Evolutionary conservation across 2,329 filamentous ascomycete species (phyloP), one percentile per base, ranked within the genome.

Genomic region (Didymella pinodella): DNA sequence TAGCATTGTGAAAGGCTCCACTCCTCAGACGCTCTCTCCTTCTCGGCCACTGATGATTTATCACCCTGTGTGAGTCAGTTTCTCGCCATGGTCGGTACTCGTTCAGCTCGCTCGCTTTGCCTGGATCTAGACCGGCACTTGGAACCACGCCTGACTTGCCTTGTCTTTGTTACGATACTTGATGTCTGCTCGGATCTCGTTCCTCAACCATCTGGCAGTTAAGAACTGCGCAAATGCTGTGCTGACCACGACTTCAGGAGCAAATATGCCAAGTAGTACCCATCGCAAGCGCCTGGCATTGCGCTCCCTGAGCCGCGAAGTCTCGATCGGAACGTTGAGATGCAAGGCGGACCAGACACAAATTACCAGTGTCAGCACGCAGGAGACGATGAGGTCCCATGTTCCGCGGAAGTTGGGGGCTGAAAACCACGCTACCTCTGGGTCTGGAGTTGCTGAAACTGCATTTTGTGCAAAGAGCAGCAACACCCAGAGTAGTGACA

Each of bases 311-410:
- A 67, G 60, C 12, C 46, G 68, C 8, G 65, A 69, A 4, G 56
- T 32, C 31, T 59, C 56, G 3, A 54, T 51, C 2, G 68, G 63
- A 2, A 71, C 64, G 47, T 71, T 71, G 29, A 70, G 63, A 55
- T 70, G 68, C 26, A 71, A 58, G 2, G 68, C 68, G 14, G 64
- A 65, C 63, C 62, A 71, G 20, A 69, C 65, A 43, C 68, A 69
- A 26, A 71, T 59, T 4, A 62, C 54, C 29, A 71, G 55, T 11
- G 68, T 66, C 41, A 66, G 46, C 12, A 70, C 56, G 34, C 68
- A 71, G 11, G 59, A 63, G 7, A 62, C 48, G 29, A 70, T 59
- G 18, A 70, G 44, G 32, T 68, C 63, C 64, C 59, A 67, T 8
- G 63, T 68, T 12, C 64, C 60, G 20, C 64, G 47, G 22, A 49